These are phyloP conservation scores for Diplocarpon mali DNA, from an alignment of 2,329 filamentous ascomycete genomes.

Conservation along the genomic window DNA sequence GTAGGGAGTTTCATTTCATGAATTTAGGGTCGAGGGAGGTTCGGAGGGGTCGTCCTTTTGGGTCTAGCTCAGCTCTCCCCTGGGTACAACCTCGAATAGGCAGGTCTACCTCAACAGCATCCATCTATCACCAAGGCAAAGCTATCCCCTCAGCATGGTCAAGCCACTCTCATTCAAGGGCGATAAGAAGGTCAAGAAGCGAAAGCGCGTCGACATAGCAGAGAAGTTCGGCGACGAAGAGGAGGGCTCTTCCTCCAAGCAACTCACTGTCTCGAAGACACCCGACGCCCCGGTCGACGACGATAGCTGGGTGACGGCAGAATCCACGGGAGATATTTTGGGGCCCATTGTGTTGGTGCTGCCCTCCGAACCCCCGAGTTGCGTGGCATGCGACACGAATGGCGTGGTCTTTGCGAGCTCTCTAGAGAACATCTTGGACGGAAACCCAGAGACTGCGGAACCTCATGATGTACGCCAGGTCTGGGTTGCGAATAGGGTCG, in stretches of 20 bases:
- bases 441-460: conserved; percentile 72
- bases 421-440: conserved; percentile 82
- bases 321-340: conserved; percentile 58
- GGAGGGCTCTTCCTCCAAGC: conserved; percentile 15
- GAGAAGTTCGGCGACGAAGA: conserved; percentile 28
- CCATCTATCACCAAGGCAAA: background rate
- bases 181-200: conserved; percentile 90
- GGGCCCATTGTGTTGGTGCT: conserved; percentile 79
- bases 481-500: conserved; percentile 78
- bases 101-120: conserved; percentile 2
- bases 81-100: background rate
- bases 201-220: conserved; percentile 56
- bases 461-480: conserved; percentile 94
- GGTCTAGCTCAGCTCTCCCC: conserved; percentile 5
- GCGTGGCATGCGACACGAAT: conserved; percentile 73
- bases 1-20: background rate
- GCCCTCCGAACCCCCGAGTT: conserved; percentile 60
- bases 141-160: conserved; percentile 47
- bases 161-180: conserved; percentile 93
- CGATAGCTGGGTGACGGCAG: conserved; percentile 87
- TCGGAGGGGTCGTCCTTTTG: conserved; percentile 4
- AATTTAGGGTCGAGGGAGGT: background rate
- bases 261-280: conserved; percentile 12
- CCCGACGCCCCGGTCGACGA: conserved; percentile 38
- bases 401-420: conserved; percentile 75